Percentiles rank a stretch among this genome's conserved stretches.
These are phyloP conservation scores for Coniella lustricola DNA, from an alignment of 2,329 filamentous ascomycete species.

Conservation along the genomic window DNA sequence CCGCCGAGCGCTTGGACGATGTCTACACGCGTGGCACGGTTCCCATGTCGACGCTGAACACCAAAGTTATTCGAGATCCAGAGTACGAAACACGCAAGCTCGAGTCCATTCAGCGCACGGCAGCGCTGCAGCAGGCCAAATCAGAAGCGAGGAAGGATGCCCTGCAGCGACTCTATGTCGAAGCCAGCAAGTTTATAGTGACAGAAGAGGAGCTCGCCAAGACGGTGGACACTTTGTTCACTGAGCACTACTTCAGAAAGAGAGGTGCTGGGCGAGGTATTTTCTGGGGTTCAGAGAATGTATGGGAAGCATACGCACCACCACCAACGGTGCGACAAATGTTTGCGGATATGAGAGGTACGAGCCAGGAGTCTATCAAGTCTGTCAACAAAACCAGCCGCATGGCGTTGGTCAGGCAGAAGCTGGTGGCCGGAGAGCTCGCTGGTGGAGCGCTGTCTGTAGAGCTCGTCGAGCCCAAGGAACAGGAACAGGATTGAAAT, in stretches of 20 bases:
- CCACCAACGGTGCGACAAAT: slow-evolving; percentile 40
- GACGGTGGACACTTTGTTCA: slow-evolving; percentile 71
- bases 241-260: slow-evolving; percentile 47
- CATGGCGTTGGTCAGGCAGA: slow-evolving; percentile 43
- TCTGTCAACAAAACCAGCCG: slow-evolving; percentile 32
- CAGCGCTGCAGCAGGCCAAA: slow-evolving; percentile 41
- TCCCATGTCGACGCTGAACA: slow-evolving; percentile 41
- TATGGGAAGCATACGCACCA: slow-evolving; percentile 43
- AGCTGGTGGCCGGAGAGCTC: slow-evolving; percentile 50
- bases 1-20: slow-evolving; percentile 69
- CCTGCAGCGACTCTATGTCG: slow-evolving; percentile 83
- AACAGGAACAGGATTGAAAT: background rate
- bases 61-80: slow-evolving; percentile 53
- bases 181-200: slow-evolving; percentile 80
- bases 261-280: slow-evolving; percentile 28
- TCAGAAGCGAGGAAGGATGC: slow-evolving; percentile 58
- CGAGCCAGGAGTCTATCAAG: slow-evolving; percentile 28
- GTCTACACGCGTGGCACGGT: slow-evolving; percentile 65
- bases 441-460: slow-evolving; percentile 42
- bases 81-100: slow-evolving; percentile 49
- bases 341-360: slow-evolving; percentile 31
- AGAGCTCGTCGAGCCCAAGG: background rate
- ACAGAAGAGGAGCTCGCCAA: slow-evolving; percentile 68
- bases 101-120: slow-evolving; percentile 33
- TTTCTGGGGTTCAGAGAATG: slow-evolving; percentile 32